Evolutionary conservation across 1,284 basidiomycete genomes (phyloP).

Genomic region (Tylopilus sp.): DNA sequence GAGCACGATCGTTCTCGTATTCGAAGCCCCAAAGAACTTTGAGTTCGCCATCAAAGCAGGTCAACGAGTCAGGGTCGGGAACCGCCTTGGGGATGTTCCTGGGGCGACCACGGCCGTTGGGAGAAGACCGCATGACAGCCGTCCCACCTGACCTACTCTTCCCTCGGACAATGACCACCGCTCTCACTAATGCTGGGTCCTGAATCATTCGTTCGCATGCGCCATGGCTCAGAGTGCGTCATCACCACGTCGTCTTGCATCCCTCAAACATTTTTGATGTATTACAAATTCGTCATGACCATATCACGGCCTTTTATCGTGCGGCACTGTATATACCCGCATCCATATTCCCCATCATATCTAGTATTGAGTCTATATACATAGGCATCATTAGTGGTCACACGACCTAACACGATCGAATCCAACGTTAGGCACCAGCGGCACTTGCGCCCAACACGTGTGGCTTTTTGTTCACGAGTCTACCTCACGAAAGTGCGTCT

Average conservation of each 20-base stretch:
- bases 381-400: neutral
- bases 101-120: slow-evolving; percentile 15
- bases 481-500: no score
- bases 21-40: slow-evolving; percentile 89
- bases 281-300: slow-evolving; percentile 2
- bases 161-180: no score
- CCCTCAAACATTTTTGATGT: neutral
- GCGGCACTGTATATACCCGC: slow-evolving; percentile 19
- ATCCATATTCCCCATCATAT: slow-evolving; percentile 1
- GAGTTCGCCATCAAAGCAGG: slow-evolving; percentile 79
- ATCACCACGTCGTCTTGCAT: neutral
- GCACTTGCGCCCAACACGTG: no score
- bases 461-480: no score
- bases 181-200: neutral
- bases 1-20: slow-evolving; percentile 94
- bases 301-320: slow-evolving; percentile 7
- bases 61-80: slow-evolving; percentile 86
- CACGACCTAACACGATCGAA: neutral
- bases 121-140: slow-evolving; percentile 20
- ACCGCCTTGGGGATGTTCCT: slow-evolving; percentile 61
- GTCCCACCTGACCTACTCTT: no score
- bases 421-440: neutral
- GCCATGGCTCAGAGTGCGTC: neutral
- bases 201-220: neutral
- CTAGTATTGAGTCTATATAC: neutral